phyloP scores from a whole-genome alignment of 768 basidiomycete species.

The Termitomyces sp. region DNA sequence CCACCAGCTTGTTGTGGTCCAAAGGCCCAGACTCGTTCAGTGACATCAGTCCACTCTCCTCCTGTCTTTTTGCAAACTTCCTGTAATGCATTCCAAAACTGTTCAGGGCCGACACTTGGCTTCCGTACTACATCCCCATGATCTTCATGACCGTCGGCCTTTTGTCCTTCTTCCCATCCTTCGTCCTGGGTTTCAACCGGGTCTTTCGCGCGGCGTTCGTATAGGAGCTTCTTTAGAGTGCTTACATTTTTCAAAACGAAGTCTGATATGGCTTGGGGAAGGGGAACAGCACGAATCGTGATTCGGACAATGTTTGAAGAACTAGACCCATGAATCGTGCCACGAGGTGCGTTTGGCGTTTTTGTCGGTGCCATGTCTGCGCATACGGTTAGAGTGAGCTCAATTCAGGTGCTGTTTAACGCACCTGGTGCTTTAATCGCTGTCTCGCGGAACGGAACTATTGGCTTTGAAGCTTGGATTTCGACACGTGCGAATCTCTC shows the following conservation, averaged over 20 bases:
- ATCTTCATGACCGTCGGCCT: slow-evolving; percentile 45
- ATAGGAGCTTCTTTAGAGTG: slow-evolving; percentile 58
- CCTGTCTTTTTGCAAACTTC: slow-evolving; percentile 64
- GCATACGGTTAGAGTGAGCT: neutral
- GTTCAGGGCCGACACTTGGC: slow-evolving; percentile 61
- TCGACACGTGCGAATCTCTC: slow-evolving; percentile 93
- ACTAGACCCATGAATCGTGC: slow-evolving; percentile 70
- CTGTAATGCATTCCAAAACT: slow-evolving; percentile 76
- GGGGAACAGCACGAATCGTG: slow-evolving; percentile 75
- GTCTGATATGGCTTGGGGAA: slow-evolving; percentile 65
- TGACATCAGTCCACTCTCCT: slow-evolving; percentile 78
- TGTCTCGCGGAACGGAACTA: slow-evolving; percentile 97
- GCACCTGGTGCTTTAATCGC: slow-evolving; percentile 74
- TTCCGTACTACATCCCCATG: slow-evolving; percentile 57
- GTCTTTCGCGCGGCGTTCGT: slow-evolving; percentile 31
- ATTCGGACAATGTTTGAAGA: slow-evolving; percentile 72
- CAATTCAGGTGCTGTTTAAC: slow-evolving; percentile 1
- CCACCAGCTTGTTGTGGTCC: slow-evolving; percentile 86
- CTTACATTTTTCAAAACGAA: slow-evolving; percentile 75
- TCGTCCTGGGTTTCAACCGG: slow-evolving; percentile 25
- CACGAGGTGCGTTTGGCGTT: slow-evolving; percentile 62
- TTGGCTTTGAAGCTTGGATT: slow-evolving; percentile 91
- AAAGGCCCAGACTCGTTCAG: slow-evolving; percentile 82
- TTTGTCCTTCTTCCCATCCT: slow-evolving; percentile 32
- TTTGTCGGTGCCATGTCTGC: slow-evolving; percentile 88